phyloP scores from a whole-genome alignment of 345 rosid genomes.

The Kandelia obovata region DNA sequence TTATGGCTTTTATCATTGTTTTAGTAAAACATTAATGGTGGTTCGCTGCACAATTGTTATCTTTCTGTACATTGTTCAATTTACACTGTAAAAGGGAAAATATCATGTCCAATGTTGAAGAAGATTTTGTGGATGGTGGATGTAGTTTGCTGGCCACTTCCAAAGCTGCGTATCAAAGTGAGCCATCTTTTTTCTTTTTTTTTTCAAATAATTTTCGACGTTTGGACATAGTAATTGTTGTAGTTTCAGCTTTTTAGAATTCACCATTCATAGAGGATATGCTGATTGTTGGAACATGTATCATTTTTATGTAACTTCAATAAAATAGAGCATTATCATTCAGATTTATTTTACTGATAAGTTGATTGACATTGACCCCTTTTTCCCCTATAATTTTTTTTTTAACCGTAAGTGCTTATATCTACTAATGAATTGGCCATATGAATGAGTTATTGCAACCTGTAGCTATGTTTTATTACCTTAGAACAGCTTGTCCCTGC shows the following conservation, averaged over 20 bases:
- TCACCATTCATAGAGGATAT: constrained; percentile 38
- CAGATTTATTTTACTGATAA: constrained; percentile 8
- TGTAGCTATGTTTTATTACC: not conserved
- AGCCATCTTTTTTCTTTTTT: constrained; percentile 15
- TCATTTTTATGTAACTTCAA: constrained; percentile 38
- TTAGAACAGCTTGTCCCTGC: not conserved
- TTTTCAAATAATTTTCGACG: constrained; percentile 8
- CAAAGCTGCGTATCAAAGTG: constrained; percentile 27
- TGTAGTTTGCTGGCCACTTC: constrained; percentile 28
- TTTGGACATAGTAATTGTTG: constrained; percentile 43
- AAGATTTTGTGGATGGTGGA: constrained; percentile 39
- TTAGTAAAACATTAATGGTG: constrained; percentile 25
- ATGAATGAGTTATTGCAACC: not conserved
- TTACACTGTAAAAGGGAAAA: constrained; percentile 30
- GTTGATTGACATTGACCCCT: not conserved
- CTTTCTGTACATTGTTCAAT: constrained; percentile 29
- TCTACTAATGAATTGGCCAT: not conserved
- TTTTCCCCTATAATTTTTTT: not conserved
- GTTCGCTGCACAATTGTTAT: constrained; percentile 32
- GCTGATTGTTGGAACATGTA: constrained; percentile 44
- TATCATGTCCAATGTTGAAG: constrained; percentile 22
- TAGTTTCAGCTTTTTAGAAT: constrained; percentile 43
- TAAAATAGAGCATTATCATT: constrained; percentile 31
- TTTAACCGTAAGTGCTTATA: not conserved
- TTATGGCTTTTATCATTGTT: constrained; percentile 49